Base-by-base conservation (phyloP, 768 basidiomycete genomes). In the Amanita thiersii region DNA sequence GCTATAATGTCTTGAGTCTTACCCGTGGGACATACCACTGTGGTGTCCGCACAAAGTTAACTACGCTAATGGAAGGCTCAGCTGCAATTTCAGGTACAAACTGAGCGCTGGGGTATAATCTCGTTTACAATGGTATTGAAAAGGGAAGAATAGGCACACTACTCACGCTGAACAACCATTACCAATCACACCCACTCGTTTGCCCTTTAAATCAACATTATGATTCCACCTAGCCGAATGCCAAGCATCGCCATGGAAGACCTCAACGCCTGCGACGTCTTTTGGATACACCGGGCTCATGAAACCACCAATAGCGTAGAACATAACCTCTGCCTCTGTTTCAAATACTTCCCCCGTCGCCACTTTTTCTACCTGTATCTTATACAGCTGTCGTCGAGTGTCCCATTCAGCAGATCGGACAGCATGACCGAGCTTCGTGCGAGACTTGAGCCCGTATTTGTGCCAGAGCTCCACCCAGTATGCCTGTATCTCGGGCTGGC, bases 131-230 rank as follows among this genome's bases (percentile, higher is more conserved):
- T 11, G 9, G 21, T 8, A 25, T 50, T 5, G 25, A 26, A n/a
- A 47, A 44, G 30, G 29, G 3, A 30, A 19, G 36, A 40, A 31
- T 44, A 44, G 50, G 47, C 18, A 48, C 46, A 18, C 11, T 25
- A 63, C 68, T 50, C 51, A 77, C 68, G 69, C 77, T 30, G 73
- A 76, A 47, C 72, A 78, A 3, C 77, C 79, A 51, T 79, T 79
- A 28, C 79, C 79, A 51, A 81, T 71, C 10, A 81, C 71, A 1
- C 72, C 78, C 5, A 83, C 67, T 19, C 64, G 60, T 56, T 77
- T 78, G 1, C 69, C 70, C 44, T 58, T 59, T 42, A 81, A 52
- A 32, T 64, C 52, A 12, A 80, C 65, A 49, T 72, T 72, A 37
- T 76, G 72, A 33, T 65, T 57, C 81, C 81, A 72, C 40, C 55